Percentiles rank a stretch among this genome's conserved stretches.
phyloP scores from a whole-genome alignment of 2,329 filamentous ascomycete genomes.

The Ascochyta pisi region DNA sequence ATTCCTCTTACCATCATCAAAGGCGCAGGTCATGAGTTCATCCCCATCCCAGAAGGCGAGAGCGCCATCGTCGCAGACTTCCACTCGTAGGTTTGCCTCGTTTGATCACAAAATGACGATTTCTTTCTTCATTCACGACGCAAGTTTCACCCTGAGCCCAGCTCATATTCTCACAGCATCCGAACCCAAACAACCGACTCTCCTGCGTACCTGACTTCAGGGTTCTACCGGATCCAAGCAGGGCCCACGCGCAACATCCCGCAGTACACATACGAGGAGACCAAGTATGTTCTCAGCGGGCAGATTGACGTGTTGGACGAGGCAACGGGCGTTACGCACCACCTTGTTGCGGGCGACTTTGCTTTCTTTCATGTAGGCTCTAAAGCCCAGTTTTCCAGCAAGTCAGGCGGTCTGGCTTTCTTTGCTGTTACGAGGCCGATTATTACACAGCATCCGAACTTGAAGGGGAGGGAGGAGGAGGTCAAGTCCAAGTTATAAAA shows the following conservation, averaged over 20 bases:
- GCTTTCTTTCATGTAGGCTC: constrained; percentile 36
- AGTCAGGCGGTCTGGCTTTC: constrained; percentile 31
- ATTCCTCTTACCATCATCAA: constrained; percentile 37
- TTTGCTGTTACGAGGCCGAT: constrained; percentile 34
- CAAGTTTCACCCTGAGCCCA: background rate
- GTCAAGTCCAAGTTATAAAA: constrained; percentile 20
- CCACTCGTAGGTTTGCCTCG: constrained; percentile 24
- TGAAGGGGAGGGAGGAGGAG: constrained; percentile 31
- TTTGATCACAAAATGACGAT: too few species aligned
- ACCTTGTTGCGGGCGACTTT: constrained; percentile 35
- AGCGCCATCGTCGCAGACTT: constrained; percentile 37
- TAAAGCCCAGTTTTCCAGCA: constrained; percentile 33
- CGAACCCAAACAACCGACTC: constrained; percentile 30
- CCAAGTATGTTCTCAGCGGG: constrained; percentile 34
- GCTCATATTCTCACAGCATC: constrained; percentile 13
- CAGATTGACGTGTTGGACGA: constrained; percentile 37
- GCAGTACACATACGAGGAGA: constrained; percentile 34
- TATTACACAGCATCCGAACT: constrained; percentile 25
- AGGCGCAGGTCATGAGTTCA: constrained; percentile 34
- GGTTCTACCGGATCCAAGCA: constrained; percentile 35
- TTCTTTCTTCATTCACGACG: background rate
- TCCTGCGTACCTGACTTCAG: constrained; percentile 33
- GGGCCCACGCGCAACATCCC: constrained; percentile 30
- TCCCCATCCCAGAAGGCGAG: constrained; percentile 33
- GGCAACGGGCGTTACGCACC: constrained; percentile 33